These are phyloP conservation scores for Populus euphratica DNA, from an alignment of 345 rosid genomes.

Conservation along the genomic window DNA sequence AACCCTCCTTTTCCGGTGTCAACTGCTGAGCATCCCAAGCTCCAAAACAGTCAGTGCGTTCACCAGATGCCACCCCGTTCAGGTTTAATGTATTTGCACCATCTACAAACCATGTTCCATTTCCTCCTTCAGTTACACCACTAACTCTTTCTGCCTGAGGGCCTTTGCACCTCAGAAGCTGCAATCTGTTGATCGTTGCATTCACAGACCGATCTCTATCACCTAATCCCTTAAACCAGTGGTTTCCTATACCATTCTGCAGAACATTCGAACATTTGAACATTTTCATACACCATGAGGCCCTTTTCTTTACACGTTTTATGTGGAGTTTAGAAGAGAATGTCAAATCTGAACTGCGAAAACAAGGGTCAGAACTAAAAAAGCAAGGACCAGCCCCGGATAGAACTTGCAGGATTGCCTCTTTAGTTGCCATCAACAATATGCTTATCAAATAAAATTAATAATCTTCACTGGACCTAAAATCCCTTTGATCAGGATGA, in stretches of 20 bases:
- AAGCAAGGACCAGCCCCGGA: slow-evolving; percentile 36
- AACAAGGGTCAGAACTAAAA: slow-evolving; percentile 28
- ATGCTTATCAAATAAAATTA: slow-evolving; percentile 3
- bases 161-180: slow-evolving; percentile 46
- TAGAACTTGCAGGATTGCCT: slow-evolving; percentile 47
- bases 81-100: slow-evolving; percentile 35
- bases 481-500: not conserved
- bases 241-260: slow-evolving; percentile 15
- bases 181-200: slow-evolving; percentile 6
- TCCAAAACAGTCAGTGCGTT: slow-evolving; percentile 28
- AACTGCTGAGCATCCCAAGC: slow-evolving; percentile 34
- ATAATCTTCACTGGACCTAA: not conserved
- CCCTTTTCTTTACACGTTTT: slow-evolving; percentile 31
- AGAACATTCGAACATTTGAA: slow-evolving; percentile 26
- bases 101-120: slow-evolving; percentile 35
- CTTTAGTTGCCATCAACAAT: slow-evolving; percentile 43
- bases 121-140: slow-evolving; percentile 32
- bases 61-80: slow-evolving; percentile 29
- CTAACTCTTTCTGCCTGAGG: slow-evolving; percentile 39
- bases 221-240: slow-evolving; percentile 9
- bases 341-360: slow-evolving; percentile 19
- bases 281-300: slow-evolving; percentile 12
- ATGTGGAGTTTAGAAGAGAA: slow-evolving; percentile 21
- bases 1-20: slow-evolving; percentile 30
- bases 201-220: slow-evolving; percentile 7